These are phyloP conservation scores for Westerdykella aurantiaca DNA, from an alignment of 2,329 filamentous ascomycete genomes.

Conservation along the genomic window DNA sequence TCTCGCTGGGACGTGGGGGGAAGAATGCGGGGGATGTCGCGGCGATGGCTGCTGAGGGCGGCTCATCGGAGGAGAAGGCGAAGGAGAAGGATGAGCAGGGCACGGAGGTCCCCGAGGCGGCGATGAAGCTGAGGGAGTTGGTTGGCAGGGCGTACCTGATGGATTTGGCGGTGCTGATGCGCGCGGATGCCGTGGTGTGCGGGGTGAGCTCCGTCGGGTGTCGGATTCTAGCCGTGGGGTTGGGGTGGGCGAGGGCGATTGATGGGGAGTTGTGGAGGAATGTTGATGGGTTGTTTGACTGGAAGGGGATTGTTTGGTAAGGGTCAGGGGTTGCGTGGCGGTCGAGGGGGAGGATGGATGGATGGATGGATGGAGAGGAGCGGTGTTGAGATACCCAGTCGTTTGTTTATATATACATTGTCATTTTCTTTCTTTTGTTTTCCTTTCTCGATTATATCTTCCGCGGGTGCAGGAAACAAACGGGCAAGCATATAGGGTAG, in stretches of 20 bases:
- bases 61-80: constrained; percentile 25
- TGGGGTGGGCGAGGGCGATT: constrained; percentile 64
- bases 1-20: constrained; percentile 56
- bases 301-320: constrained; percentile 35
- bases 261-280: constrained; percentile 57
- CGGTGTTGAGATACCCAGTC: too few species aligned
- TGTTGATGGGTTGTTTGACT: constrained; percentile 46
- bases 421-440: too few species aligned
- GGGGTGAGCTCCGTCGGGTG: constrained; percentile 65
- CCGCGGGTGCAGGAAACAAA: too few species aligned
- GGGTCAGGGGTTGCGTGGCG: neutral
- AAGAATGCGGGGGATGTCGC: too few species aligned
- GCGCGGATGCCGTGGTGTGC: constrained; percentile 67
- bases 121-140: constrained; percentile 64
- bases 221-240: constrained; percentile 72
- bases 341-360: neutral
- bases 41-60: too few species aligned
- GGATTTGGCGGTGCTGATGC: constrained; percentile 68
- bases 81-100: constrained; percentile 18
- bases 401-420: too few species aligned
- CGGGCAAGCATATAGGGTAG: too few species aligned
- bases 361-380: too few species aligned
- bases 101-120: constrained; percentile 37
- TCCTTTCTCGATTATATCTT: too few species aligned
- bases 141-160: constrained; percentile 77